Conservation (phyloP, 305 asterid species). For the Salvia sclarea region DNA sequence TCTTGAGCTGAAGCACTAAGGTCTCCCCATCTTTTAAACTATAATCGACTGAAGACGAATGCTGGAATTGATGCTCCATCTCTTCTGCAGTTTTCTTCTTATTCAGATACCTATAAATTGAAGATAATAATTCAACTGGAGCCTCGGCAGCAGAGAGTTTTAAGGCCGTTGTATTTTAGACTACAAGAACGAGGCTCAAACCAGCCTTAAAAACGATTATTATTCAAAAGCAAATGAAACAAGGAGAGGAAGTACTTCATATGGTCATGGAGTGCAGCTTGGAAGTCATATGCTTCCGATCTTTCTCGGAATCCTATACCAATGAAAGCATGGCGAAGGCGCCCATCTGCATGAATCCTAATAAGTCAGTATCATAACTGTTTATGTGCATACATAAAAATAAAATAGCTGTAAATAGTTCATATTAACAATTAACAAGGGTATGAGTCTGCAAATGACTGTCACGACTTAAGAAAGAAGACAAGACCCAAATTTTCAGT, state of each 20-base stretch:
- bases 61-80: conserved; percentile 92
- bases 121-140: conserved; percentile 14
- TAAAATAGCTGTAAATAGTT: neutral
- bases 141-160: neutral
- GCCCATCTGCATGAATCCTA: conserved; percentile 60
- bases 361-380: neutral
- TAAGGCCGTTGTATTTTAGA: neutral
- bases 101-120: conserved; percentile 66
- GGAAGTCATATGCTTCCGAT: conserved; percentile 94
- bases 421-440: conserved; percentile 2
- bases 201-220: neutral
- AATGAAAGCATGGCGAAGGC: conserved; percentile 95
- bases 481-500: neutral
- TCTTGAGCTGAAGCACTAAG: conserved; percentile 78
- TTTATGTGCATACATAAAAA: neutral
- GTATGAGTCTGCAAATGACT: conserved; percentile 11
- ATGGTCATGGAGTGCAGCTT: conserved; percentile 97
- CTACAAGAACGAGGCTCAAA: neutral
- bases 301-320: conserved; percentile 98
- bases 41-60: conserved; percentile 76
- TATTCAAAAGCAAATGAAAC: neutral
- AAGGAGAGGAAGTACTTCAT: conserved; percentile 63
- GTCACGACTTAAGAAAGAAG: neutral
- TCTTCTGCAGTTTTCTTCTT: conserved; percentile 96
- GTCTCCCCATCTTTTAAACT: conserved; percentile 97